Evolutionary conservation across 305 asterid genomes (phyloP).

Genomic region (Solanum hybrid): DNA sequence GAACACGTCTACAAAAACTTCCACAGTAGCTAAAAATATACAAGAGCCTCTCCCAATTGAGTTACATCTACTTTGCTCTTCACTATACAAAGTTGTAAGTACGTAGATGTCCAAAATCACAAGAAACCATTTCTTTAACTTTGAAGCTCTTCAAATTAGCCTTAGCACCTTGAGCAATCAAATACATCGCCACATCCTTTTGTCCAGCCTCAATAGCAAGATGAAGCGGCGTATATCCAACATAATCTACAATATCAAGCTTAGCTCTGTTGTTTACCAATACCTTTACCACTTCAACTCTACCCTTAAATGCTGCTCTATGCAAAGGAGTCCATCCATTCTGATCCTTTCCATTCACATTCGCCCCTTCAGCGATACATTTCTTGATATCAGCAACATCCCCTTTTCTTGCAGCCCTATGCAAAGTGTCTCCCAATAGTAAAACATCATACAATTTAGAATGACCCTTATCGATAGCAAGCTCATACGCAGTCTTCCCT

Average conservation of each 20-base stretch:
- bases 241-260: constrained; percentile 41
- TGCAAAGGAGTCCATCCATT: constrained; percentile 80
- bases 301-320: constrained; percentile 65
- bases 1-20: not conserved
- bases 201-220: constrained; percentile 59
- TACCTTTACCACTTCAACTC: constrained; percentile 43
- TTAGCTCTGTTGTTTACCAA: constrained; percentile 51
- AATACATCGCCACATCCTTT: constrained; percentile 46
- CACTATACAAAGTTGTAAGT: not conserved
- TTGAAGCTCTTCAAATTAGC: constrained; percentile 48
- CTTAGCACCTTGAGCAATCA: constrained; percentile 58
- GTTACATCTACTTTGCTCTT: constrained; percentile 6
- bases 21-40: not conserved
- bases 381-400: constrained; percentile 40
- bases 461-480: constrained; percentile 47
- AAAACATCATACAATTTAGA: constrained; percentile 29
- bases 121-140: constrained; percentile 21
- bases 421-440: constrained; percentile 39
- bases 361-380: constrained; percentile 45
- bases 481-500: constrained; percentile 44
- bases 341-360: constrained; percentile 50
- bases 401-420: constrained; percentile 38
- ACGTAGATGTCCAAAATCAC: constrained; percentile 20
- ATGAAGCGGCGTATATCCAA: constrained; percentile 54
- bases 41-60: not conserved